These are phyloP conservation scores for Holtermannia corniformis DNA, from an alignment of 768 basidiomycete species.

Conservation along the genomic window DNA sequence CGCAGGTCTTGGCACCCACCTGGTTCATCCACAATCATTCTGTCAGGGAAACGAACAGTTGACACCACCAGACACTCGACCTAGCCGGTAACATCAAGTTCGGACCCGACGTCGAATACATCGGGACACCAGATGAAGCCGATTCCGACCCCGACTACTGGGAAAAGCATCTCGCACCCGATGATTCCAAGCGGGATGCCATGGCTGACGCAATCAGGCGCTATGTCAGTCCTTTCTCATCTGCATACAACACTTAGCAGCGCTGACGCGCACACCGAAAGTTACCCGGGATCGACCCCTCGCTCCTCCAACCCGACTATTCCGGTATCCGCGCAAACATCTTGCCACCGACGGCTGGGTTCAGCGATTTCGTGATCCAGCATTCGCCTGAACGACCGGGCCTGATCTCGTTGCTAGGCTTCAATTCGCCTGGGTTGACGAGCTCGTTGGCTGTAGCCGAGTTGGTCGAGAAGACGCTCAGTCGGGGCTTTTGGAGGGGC, in stretches of 20 bases:
- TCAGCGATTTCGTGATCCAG: constrained; percentile 77
- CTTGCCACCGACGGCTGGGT: constrained; percentile 60
- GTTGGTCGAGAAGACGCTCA: constrained; percentile 52
- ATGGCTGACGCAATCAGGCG: constrained; percentile 64
- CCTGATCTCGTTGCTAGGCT: constrained; percentile 75
- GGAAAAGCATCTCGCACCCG: constrained; percentile 13
- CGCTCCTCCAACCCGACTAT: constrained; percentile 28
- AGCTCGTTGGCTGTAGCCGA: constrained; percentile 79
- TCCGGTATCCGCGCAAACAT: constrained; percentile 63
- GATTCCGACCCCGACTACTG: constrained; percentile 12
- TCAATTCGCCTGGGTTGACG: constrained; percentile 89
- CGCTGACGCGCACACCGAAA: constrained; percentile 11
- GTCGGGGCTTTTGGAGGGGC: constrained; percentile 15
- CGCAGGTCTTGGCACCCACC: constrained; percentile 81
- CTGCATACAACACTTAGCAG: not conserved
- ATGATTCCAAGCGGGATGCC: constrained; percentile 36
- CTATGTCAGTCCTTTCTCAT: constrained; percentile 35
- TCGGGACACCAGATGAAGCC: constrained; percentile 48
- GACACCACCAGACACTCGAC: constrained; percentile 54
- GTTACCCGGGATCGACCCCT: constrained; percentile 31
- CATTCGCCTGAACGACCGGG: constrained; percentile 35
- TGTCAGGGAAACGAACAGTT: no score
- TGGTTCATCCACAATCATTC: constrained; percentile 40
- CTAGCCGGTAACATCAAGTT: constrained; percentile 75
- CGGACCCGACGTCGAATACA: constrained; percentile 85